phyloP scores from a whole-genome alignment of 2,329 filamentous ascomycete genomes.

The Falciphora oryzae region DNA sequence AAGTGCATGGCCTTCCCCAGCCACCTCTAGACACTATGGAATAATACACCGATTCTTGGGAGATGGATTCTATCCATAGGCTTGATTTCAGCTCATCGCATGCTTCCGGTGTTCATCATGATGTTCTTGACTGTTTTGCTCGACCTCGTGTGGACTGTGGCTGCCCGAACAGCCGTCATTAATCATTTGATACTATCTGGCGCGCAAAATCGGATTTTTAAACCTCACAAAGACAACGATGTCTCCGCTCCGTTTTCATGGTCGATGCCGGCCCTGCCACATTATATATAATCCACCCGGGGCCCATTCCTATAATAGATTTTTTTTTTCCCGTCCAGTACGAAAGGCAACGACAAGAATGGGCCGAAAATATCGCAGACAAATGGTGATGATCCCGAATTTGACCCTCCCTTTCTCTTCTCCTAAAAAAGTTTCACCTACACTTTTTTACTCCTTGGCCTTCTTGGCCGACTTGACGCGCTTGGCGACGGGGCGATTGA shows the following conservation, averaged over 20 bases:
- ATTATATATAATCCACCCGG: neutral
- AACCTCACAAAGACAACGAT: neutral
- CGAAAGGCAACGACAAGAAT: neutral
- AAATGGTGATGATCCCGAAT: neutral
- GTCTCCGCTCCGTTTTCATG: neutral
- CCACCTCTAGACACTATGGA: neutral
- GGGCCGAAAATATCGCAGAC: neutral
- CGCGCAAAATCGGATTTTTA: neutral
- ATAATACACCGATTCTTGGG: neutral
- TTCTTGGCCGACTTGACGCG: slow-evolving; percentile 56
- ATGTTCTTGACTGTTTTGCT: neutral
- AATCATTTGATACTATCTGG: neutral
- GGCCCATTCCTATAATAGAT: neutral
- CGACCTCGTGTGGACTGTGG: neutral
- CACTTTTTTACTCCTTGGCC: slow-evolving; percentile 34
- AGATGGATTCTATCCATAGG: neutral
- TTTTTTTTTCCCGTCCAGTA: neutral
- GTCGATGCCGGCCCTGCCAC: neutral
- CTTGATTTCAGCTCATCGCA: neutral
- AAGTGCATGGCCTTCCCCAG: neutral
- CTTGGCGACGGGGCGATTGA: slow-evolving; percentile 74
- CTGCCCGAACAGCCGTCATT: neutral
- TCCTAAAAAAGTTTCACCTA: neutral
- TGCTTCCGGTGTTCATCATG: neutral
- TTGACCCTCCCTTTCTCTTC: neutral